Conservation (phyloP, 495 filamentous ascomycete species). For the Aspergillus sclerotiicarbonarius region DNA sequence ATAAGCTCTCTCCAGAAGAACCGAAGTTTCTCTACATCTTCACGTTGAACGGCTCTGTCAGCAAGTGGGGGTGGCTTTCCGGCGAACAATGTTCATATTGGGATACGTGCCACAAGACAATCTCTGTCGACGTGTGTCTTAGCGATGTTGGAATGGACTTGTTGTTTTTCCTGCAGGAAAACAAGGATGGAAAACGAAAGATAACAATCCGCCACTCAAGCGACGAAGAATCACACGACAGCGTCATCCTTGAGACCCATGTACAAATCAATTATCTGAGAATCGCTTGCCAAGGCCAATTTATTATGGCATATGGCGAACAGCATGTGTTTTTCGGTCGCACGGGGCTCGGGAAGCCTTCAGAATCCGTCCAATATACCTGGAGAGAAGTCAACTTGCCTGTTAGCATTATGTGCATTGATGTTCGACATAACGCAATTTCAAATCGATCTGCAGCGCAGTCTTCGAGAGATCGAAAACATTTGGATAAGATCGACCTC, state of each 20-base stretch:
- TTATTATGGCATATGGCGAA: slow-evolving; percentile 38
- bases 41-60: slow-evolving; percentile 61
- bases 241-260: slow-evolving; percentile 28
- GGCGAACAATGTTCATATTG: slow-evolving; percentile 50
- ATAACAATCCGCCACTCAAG: slow-evolving; percentile 25
- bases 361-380: slow-evolving; percentile 35
- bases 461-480: slow-evolving; percentile 15
- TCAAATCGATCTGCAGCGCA: slow-evolving; percentile 33
- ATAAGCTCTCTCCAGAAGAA: slow-evolving; percentile 56
- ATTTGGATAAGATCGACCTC: slow-evolving; percentile 56
- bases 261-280: slow-evolving; percentile 34
- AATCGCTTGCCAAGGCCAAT: slow-evolving; percentile 29
- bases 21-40: slow-evolving; percentile 66
- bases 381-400: slow-evolving; percentile 52
- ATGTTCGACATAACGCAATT: slow-evolving; percentile 24
- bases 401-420: slow-evolving; percentile 31
- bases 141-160: slow-evolving; percentile 2
- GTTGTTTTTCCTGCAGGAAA: slow-evolving; percentile 22
- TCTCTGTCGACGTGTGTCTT: slow-evolving; percentile 24
- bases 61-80: slow-evolving; percentile 73
- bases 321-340: slow-evolving; percentile 36
- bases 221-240: slow-evolving; percentile 25
- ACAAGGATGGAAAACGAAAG: slow-evolving; percentile 33
- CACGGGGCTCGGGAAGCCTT: slow-evolving; percentile 12
- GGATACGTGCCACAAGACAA: slow-evolving; percentile 32